Evolutionary conservation across 2,329 filamentous ascomycete genomes (phyloP).

Genomic region (Colletotrichum navitas): DNA sequence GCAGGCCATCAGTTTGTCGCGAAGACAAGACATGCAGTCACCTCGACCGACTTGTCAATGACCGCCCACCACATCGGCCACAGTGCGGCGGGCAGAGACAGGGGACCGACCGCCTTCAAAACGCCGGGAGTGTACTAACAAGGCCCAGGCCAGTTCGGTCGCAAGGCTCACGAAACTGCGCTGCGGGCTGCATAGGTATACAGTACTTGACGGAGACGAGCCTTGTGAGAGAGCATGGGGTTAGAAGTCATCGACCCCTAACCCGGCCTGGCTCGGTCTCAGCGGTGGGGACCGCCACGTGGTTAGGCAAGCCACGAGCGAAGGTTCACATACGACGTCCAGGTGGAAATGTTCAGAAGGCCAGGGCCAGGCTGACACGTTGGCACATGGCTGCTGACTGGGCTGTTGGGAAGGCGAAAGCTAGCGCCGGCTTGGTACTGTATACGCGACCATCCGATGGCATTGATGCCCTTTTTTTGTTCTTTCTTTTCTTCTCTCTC

Average conservation of each 20-base stretch:
- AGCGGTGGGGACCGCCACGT: constrained; percentile 39
- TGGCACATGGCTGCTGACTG: constrained; percentile 35
- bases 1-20: not conserved
- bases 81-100: not conserved
- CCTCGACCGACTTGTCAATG: not conserved
- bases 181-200: not conserved
- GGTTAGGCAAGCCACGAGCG: constrained; percentile 35
- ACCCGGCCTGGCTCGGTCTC: constrained; percentile 25
- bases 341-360: constrained; percentile 3
- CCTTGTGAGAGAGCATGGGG: not conserved
- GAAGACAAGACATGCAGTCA: not conserved
- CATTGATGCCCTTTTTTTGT: not conserved
- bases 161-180: not conserved
- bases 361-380: constrained; percentile 22
- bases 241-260: not conserved
- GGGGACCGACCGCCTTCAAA: not conserved
- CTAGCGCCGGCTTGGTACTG: too few relatives aligned
- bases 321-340: constrained; percentile 23
- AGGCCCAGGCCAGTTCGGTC: not conserved
- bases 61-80: not conserved
- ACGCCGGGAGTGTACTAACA: not conserved
- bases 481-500: not conserved
- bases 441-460: not conserved
- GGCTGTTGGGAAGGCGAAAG: constrained; percentile 7
- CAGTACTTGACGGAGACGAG: not conserved